Evolutionary conservation across 768 basidiomycete species (phyloP).

Genomic region (Lactarius sp.): DNA sequence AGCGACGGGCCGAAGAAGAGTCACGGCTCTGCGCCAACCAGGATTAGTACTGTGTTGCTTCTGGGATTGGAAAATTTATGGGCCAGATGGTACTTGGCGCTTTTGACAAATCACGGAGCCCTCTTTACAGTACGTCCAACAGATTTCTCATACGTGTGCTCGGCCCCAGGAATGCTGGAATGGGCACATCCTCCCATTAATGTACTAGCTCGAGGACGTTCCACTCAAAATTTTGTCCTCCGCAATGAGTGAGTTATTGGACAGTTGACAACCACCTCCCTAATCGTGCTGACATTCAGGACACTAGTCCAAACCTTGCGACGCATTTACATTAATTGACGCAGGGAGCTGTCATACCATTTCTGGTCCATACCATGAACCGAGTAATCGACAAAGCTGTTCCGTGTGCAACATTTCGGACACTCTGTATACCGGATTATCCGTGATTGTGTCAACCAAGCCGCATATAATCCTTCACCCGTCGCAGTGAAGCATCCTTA

Average conservation of each 20-base stretch:
- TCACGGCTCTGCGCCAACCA: neutral
- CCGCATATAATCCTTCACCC: slow-evolving; percentile 3
- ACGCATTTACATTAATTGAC: neutral
- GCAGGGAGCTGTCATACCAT: neutral
- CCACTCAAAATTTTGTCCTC: neutral
- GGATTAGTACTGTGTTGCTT: neutral
- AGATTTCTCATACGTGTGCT: neutral
- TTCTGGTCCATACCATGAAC: slow-evolving; percentile 4
- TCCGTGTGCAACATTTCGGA: neutral
- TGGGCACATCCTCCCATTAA: too few relatives aligned
- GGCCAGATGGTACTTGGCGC: neutral
- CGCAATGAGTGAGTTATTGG: neutral
- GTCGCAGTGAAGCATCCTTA: neutral
- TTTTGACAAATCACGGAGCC: neutral
- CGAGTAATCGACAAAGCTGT: neutral
- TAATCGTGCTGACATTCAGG: neutral
- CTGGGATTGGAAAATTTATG: neutral
- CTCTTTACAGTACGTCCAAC: neutral
- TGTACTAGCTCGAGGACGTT: neutral
- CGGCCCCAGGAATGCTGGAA: neutral
- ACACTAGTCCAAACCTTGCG: too few relatives aligned
- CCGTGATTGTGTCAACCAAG: slow-evolving; percentile 7
- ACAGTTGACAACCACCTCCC: neutral
- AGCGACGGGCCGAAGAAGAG: too few relatives aligned
- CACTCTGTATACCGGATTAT: neutral